A percentile compares a stretch with the other conserved stretches of the same genome.
These are phyloP conservation scores for Psilocybe tampanensis DNA, from an alignment of 768 basidiomycete genomes.

Conservation along the genomic window DNA sequence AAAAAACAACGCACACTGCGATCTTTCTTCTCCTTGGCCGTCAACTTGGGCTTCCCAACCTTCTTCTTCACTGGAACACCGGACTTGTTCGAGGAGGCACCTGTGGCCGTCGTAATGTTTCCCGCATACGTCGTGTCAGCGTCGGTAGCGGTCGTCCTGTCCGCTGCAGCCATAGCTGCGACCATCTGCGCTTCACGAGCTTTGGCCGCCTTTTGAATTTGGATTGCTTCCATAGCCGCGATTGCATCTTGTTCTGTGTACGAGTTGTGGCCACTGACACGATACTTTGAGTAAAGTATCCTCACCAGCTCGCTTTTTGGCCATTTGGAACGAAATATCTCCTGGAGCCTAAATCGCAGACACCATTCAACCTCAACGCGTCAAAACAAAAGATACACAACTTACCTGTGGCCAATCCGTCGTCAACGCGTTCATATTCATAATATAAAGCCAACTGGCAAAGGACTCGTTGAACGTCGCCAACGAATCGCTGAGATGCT, in stretches of 20 bases:
- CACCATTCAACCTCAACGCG: not conserved
- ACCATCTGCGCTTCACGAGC: constrained; percentile 36
- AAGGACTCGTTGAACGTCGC: constrained; percentile 91
- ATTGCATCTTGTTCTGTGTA: constrained; percentile 59
- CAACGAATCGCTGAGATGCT: constrained; percentile 72
- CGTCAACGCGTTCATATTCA: constrained; percentile 96
- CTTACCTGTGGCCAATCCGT: constrained; percentile 88
- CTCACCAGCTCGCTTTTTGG: constrained; percentile 61
- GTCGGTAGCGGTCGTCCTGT: constrained; percentile 45
- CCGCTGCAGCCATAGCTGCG: constrained; percentile 30
- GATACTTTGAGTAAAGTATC: constrained; percentile 10
- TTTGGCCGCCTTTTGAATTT: constrained; percentile 36
- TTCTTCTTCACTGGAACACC: no score
- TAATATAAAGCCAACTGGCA: constrained; percentile 86
- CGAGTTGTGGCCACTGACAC: not conserved
- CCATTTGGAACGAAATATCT: constrained; percentile 59
- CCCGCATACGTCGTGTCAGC: no score
- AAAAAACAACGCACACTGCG: no score
- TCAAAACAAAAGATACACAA: not conserved
- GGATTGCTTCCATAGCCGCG: constrained; percentile 54
- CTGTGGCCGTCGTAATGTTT: no score
- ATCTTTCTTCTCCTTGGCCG: no score
- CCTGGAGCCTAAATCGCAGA: constrained; percentile 51
- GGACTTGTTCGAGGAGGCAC: no score
- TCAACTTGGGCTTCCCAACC: no score